phyloP scores from a whole-genome alignment of 306 rosid genomes.

The Castanopsis chinensis region DNA sequence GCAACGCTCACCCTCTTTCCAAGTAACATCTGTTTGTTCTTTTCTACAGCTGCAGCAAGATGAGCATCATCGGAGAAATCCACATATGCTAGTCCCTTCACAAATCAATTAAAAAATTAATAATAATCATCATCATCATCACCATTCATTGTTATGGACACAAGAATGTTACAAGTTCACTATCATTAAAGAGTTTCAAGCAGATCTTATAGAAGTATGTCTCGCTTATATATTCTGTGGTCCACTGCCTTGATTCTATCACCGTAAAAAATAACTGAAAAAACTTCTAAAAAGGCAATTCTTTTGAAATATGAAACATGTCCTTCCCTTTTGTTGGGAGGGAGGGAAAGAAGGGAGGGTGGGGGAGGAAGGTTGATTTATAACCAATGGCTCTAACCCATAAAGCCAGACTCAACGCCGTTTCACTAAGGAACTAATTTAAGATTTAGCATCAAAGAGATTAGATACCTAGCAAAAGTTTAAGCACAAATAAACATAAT shows the following conservation, averaged over 20 bases:
- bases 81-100: slow-evolving; percentile 91
- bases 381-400: background rate
- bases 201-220: background rate
- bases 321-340: too few species aligned
- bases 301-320: too few species aligned
- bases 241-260: background rate
- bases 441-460: too few species aligned
- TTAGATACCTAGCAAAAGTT: too few species aligned
- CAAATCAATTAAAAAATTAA: slow-evolving; percentile 3
- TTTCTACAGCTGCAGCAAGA: slow-evolving; percentile 77
- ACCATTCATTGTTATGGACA: background rate
- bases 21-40: slow-evolving; percentile 55
- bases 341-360: too few species aligned
- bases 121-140: background rate
- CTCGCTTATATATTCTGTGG: background rate
- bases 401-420: background rate
- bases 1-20: slow-evolving; percentile 86
- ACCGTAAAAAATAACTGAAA: background rate
- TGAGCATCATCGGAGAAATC: slow-evolving; percentile 78
- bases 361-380: background rate
- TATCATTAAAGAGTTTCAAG: too few species aligned
- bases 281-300: background rate
- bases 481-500: too few species aligned
- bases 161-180: background rate
- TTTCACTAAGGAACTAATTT: background rate